Base-by-base conservation (phyloP, 305 asterid genomes). In the Fraxinus greggii region DNA sequence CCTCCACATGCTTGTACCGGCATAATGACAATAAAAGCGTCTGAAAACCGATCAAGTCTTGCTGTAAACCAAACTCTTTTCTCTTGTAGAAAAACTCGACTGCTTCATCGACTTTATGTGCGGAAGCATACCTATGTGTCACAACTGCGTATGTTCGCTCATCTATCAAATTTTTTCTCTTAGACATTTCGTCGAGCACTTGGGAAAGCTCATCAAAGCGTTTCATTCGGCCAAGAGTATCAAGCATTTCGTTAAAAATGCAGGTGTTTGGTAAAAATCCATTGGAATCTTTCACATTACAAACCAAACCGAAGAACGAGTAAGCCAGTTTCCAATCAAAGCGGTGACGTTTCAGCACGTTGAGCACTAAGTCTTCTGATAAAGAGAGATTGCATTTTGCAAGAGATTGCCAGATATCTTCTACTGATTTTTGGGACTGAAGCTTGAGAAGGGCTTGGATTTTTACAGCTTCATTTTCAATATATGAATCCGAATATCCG, bases 171-270 rank as follows among this genome's bases (percentile, higher is more conserved):
- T 70, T 75, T 51, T 81, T 84, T 82, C 92, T 90, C 54, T 56
- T 45, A 1, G 90, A 85, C 98, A 94, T 93, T 94, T 92, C 92
- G 74, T 92, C 93, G 89, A 93, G 90, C 95, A 94, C 88, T 72
- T 87, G 90, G 76, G 61, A 73, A 83, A 89, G 28, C 80, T 92
- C 92, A 0, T 80, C 89, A 36, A 94, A 90, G 29, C 87, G 90
- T 59, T 81, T 88, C 90, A 87, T 84, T 29, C 90, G 83, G 2
- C 98, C 97, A 4, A 94, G 92, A 77, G 80, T 90, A 70, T 92
- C 93, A 24, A 93, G 85, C 32, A 91, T 86, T 86, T 91, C 91
- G 84, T 93, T 92, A 90, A 86, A 88, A 81, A 91, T 80, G 29
- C 80, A 82, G 33, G 89, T 75, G 0, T 48, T 82, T 1, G 89